Conservation (phyloP, 768 basidiomycete genomes). For the Nidularia sp. region DNA sequence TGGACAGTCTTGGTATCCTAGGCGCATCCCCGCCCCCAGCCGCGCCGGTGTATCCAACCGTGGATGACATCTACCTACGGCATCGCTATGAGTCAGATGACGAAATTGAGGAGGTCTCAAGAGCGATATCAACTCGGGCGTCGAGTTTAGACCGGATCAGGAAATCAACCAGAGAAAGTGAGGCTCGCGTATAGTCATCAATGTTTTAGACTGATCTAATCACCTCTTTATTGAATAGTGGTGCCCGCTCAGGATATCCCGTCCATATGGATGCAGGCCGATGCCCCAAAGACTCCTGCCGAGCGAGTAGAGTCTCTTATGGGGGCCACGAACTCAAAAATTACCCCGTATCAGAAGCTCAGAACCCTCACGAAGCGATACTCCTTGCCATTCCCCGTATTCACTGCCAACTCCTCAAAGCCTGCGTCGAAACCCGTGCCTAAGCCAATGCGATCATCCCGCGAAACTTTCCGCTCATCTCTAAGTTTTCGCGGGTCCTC, state of each 20-base stretch:
- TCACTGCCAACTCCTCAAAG: conserved; percentile 15
- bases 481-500: no score
- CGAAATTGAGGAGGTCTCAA: neutral
- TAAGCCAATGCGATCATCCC: neutral
- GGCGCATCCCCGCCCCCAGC: neutral
- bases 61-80: neutral
- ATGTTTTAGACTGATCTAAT: neutral
- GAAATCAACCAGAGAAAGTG: neutral
- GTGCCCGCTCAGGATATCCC: conserved; percentile 25
- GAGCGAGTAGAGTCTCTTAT: conserved; percentile 26
- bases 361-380: conserved; percentile 46
- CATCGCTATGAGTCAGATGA: neutral
- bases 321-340: conserved; percentile 12
- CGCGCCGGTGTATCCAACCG: neutral
- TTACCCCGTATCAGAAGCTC: conserved; percentile 32
- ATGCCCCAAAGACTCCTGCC: conserved; percentile 28
- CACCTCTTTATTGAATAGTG: neutral
- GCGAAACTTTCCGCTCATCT: no score
- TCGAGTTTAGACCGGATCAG: neutral
- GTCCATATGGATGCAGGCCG: conserved; percentile 46
- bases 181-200: neutral
- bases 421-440: no score
- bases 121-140: neutral
- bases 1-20: conserved; percentile 5
- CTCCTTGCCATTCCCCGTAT: conserved; percentile 40